Evolutionary conservation across 805 yeast genomes (phyloP).

Genomic region (Candida saitoana): DNA sequence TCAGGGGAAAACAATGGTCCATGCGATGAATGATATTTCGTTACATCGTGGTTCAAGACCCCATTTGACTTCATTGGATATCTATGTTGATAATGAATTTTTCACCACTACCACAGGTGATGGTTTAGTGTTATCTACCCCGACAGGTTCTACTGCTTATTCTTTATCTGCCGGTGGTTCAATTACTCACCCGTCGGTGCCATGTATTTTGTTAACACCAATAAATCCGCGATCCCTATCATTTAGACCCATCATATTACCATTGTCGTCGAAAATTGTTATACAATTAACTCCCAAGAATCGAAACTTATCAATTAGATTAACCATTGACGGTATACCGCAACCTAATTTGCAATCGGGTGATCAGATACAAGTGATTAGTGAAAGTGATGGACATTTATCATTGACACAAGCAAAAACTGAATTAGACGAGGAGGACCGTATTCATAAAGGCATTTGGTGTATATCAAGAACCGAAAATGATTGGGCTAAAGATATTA

Average conservation of each 20-base stretch:
- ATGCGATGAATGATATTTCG: constrained; percentile 91
- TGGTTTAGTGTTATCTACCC: constrained; percentile 81
- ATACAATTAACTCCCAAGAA: constrained; percentile 53
- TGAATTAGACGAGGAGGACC: constrained; percentile 14
- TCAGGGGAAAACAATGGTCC: constrained; percentile 37
- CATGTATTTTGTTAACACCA: constrained; percentile 79
- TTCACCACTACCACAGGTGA: constrained; percentile 90
- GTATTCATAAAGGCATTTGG: constrained; percentile 60
- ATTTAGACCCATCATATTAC: constrained; percentile 84
- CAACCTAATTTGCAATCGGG: constrained; percentile 66
- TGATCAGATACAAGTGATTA: constrained; percentile 72
- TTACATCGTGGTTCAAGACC: constrained; percentile 88
- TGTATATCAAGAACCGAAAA: constrained; percentile 79
- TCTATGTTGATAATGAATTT: constrained; percentile 78
- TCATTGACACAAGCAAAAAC: constrained; percentile 5
- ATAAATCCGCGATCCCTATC: constrained; percentile 88
- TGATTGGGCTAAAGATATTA: constrained; percentile 91
- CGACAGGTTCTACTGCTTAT: constrained; percentile 95
- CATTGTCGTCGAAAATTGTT: constrained; percentile 70
- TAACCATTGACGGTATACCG: constrained; percentile 82
- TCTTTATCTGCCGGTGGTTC: constrained; percentile 89
- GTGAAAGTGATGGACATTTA: constrained; percentile 60
- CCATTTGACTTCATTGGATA: constrained; percentile 76
- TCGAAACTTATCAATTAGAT: constrained; percentile 40
- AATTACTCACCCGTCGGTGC: constrained; percentile 84